Evolutionary conservation across 768 basidiomycete genomes (phyloP).

Genomic region (Kwoniella botswanensis): DNA sequence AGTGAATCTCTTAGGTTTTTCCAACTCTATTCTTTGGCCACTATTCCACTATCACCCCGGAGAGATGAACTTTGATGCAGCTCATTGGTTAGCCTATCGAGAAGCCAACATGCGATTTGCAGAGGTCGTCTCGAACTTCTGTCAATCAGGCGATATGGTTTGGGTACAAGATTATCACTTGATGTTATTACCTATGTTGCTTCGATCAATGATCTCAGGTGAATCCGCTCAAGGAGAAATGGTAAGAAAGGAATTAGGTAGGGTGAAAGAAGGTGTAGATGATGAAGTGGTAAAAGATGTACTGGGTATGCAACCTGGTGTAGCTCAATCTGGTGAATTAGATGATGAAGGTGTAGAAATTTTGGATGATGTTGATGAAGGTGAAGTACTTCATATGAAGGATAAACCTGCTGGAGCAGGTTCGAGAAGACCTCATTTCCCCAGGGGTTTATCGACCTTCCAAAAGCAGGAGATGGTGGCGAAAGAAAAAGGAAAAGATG

Average conservation of each 20-base stretch:
- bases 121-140: constrained; percentile 78
- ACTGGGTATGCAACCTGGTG: constrained; percentile 44
- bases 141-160: constrained; percentile 87
- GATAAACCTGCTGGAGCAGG: constrained; percentile 46
- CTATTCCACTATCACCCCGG: constrained; percentile 99
- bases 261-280: constrained; percentile 62
- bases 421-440: constrained; percentile 59
- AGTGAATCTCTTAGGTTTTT: constrained; percentile 67
- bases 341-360: constrained; percentile 51
- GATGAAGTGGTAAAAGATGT: constrained; percentile 51
- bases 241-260: constrained; percentile 53
- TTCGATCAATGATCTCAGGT: constrained; percentile 74
- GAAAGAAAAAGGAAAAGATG: constrained; percentile 55
- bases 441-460: constrained; percentile 41
- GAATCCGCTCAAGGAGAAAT: constrained; percentile 52
- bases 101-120: constrained; percentile 96
- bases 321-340: constrained; percentile 18
- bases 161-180: constrained; percentile 82
- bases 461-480: constrained; percentile 53
- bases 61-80: constrained; percentile 99
- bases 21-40: constrained; percentile 99
- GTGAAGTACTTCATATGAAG: constrained; percentile 60
- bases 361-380: constrained; percentile 63
- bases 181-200: constrained; percentile 94
- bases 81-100: constrained; percentile 96